phyloP scores from a whole-genome alignment of 2,329 filamentous ascomycete species.

The Ophiostoma sp. region DNA sequence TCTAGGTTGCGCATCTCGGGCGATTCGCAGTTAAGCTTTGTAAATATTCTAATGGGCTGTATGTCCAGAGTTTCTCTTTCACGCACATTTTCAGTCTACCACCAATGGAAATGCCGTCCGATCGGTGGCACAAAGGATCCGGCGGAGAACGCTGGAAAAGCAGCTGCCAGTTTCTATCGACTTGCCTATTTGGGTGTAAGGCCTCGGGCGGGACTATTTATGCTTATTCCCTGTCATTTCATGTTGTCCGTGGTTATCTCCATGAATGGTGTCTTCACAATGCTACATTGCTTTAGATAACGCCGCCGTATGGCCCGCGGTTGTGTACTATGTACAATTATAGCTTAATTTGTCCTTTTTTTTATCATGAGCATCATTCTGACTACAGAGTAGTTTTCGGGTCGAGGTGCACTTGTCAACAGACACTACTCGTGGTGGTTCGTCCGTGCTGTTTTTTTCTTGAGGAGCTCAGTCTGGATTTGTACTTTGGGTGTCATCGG shows the following conservation, averaged over 20 bases:
- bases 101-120: neutral
- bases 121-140: neutral
- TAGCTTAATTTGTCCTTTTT: neutral
- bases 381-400: neutral
- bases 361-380: neutral
- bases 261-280: neutral
- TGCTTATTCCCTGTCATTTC: too few relatives aligned
- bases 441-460: too few relatives aligned
- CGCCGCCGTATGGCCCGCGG: neutral
- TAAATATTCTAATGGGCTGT: neutral
- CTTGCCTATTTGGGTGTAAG: slow-evolving; percentile 13
- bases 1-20: neutral
- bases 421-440: neutral
- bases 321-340: neutral
- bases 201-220: neutral
- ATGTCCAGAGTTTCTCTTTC: neutral
- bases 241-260: neutral
- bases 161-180: slow-evolving; percentile 1
- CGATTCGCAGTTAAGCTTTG: slow-evolving; percentile 4
- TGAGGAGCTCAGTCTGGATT: too few relatives aligned
- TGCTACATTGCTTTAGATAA: neutral
- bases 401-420: neutral
- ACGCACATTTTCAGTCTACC: neutral
- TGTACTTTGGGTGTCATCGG: neutral
- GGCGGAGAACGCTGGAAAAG: neutral